Evolutionary conservation across 495 filamentous ascomycete genomes (phyloP).

Genomic region (Tuber calosporum): DNA sequence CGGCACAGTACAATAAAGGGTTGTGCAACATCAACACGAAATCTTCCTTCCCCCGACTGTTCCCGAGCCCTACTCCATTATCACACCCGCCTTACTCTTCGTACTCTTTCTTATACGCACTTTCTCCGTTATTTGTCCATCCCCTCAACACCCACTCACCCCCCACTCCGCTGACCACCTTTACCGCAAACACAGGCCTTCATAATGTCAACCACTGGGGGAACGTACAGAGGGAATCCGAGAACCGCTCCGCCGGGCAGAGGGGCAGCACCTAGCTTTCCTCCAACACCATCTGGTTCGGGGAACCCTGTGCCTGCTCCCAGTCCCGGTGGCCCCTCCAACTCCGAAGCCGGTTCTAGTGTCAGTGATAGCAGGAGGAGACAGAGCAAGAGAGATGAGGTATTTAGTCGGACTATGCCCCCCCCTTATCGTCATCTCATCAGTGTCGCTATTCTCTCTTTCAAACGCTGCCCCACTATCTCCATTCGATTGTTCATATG

Average conservation of each 20-base stretch:
- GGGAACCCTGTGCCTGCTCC: constrained; percentile 35
- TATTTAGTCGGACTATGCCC: constrained; percentile 46
- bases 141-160: constrained; percentile 1
- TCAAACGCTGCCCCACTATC: background rate
- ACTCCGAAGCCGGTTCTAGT: constrained; percentile 55
- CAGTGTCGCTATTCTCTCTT: background rate
- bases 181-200: constrained; percentile 8
- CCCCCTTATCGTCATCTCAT: background rate
- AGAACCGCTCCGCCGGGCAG: constrained; percentile 24
- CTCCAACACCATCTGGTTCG: constrained; percentile 30
- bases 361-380: constrained; percentile 84
- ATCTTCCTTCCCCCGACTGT: background rate
- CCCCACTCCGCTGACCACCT: background rate
- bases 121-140: constrained; percentile 6
- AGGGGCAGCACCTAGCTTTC: constrained; percentile 30
- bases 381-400: constrained; percentile 97
- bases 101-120: constrained; percentile 8
- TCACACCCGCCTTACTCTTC: background rate
- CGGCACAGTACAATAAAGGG: background rate
- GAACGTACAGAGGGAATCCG: constrained; percentile 26
- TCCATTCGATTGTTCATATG: constrained; percentile 1
- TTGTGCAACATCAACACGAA: background rate
- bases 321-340: constrained; percentile 22
- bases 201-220: constrained; percentile 35
- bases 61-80: constrained; percentile 2